A percentile compares a stretch with the other conserved stretches of the same genome.
These are phyloP conservation scores for Novymonas esmeraldas DNA, from an alignment of 208 protist genomes.

Conservation along the genomic window DNA sequence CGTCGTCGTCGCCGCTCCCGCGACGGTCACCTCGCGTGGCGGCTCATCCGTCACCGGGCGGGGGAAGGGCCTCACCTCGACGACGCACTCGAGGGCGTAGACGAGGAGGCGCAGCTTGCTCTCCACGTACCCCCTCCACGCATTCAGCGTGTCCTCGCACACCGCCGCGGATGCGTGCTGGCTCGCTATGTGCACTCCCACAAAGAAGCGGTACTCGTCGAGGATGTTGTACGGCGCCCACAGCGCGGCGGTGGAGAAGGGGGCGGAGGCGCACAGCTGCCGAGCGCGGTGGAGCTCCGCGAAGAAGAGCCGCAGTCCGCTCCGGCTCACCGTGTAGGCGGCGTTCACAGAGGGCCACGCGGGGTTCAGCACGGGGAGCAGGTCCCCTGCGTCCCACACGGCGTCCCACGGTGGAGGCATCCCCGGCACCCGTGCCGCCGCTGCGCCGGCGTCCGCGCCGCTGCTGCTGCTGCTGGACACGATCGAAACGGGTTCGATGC, in stretches of 20 bases:
- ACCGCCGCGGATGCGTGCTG: constrained; percentile 7
- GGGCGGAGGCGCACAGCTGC: constrained; percentile 26
- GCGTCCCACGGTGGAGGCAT: constrained; percentile 68
- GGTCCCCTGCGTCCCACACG: constrained; percentile 46
- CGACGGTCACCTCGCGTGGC: neutral
- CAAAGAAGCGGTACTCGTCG: constrained; percentile 55
- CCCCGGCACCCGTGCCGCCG: constrained; percentile 47
- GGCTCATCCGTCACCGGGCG: constrained; percentile 8
- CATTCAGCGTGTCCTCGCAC: constrained; percentile 39
- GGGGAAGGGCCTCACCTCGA: constrained; percentile 68
- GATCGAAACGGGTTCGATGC: constrained; percentile 66
- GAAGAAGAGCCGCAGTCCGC: constrained; percentile 66
- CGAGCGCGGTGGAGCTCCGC: constrained; percentile 61
- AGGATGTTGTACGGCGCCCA: constrained; percentile 51
- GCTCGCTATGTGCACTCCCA: constrained; percentile 58
- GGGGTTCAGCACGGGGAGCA: constrained; percentile 97
- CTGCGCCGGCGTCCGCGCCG: constrained; percentile 12
- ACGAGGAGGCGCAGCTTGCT: constrained; percentile 82
- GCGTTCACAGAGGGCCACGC: constrained; percentile 97
- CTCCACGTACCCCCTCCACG: constrained; percentile 75
- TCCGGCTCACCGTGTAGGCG: constrained; percentile 86
- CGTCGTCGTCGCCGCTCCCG: constrained; percentile 3
- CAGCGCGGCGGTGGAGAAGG: constrained; percentile 22
- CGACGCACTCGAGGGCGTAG: constrained; percentile 70
- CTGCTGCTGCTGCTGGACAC: too few relatives aligned